Base-by-base conservation (phyloP, 148 eudicot species). In the Vaccinium myrtillus region DNA sequence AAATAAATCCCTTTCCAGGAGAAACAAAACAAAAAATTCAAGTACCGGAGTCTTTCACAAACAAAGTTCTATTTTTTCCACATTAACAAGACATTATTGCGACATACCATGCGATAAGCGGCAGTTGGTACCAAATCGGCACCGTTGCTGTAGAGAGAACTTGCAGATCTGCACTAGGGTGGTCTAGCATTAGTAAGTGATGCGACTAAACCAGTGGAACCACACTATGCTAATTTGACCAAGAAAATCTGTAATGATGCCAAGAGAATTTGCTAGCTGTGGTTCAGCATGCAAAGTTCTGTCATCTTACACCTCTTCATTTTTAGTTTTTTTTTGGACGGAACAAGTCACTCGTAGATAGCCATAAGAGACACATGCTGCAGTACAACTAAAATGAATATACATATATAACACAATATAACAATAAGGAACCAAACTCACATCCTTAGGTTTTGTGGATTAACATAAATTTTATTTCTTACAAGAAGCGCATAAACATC, bases 81-180 rank as follows among this genome's bases (percentile, higher is more conserved):
- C 58, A 32, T 75, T 46, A 51, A 50, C 55, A 69, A 65, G 76
- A 82, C 67, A 18, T 67, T 48, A 77, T 77, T 83, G 74, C 18
- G 87, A 95, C 98, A 92, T 93, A 96, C 99, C 99, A 96, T 96
- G 99, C 67, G 99, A 96, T 83, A 90, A 89, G 92, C 99, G 99
- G 95, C 99, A 96, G 84, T 83, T 93, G 92, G 92, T 91, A 92
- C 96, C 99, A 93, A 96, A 96, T 88, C 99, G 94, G 89, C 99
- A 96, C 75, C 99, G 91, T 87, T 93, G 95, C 87, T 96, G 98
- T 70, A 93, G 93, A 92, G 92, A 96, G 95, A 96, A 96, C 98
- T 94, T 93, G 98, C 99, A 96, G 59, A 96, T 94, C 98, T 94
- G 97, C 99, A 96, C 97, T 93, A 83, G 75, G 87, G 93, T 88